Percentiles rank a stretch among this genome's conserved stretches.
Evolutionary conservation across 805 yeast species (phyloP).

Genomic region (Kodamaea fukazawae): DNA sequence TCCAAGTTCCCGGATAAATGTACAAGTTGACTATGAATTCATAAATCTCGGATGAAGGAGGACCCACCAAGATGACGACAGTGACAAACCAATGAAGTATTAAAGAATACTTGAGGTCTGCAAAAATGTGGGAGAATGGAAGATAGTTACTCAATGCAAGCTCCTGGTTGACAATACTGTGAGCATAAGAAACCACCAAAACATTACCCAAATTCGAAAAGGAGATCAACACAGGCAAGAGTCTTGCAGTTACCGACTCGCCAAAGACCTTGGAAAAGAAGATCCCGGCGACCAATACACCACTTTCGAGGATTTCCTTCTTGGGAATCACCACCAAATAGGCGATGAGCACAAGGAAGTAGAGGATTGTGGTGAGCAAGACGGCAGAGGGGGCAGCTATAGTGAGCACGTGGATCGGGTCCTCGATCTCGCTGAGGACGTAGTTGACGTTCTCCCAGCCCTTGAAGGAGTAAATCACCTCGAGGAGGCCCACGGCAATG

Average conservation of each 20-base stretch:
- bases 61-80: constrained; percentile 49
- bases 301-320: constrained; percentile 48
- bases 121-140: constrained; percentile 49
- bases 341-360: constrained; percentile 55
- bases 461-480: constrained; percentile 61
- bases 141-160: constrained; percentile 50
- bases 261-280: constrained; percentile 60
- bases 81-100: constrained; percentile 56
- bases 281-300: constrained; percentile 62
- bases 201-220: constrained; percentile 64
- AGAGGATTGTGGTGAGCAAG: constrained; percentile 48
- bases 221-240: constrained; percentile 57
- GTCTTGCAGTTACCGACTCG: constrained; percentile 44
- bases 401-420: constrained; percentile 56
- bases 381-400: constrained; percentile 62
- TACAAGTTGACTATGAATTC: constrained; percentile 61
- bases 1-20: constrained; percentile 63
- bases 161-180: constrained; percentile 56
- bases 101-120: constrained; percentile 45
- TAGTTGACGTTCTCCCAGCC: constrained; percentile 73
- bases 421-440: constrained; percentile 55
- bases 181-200: constrained; percentile 61
- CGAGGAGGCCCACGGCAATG: constrained; percentile 53
- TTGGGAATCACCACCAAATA: constrained; percentile 54
- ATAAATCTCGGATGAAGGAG: constrained; percentile 64